A percentile compares a stretch with the other conserved stretches of the same genome.
These are phyloP conservation scores for Cryptococcus hybrid DNA, from an alignment of 1,284 basidiomycete genomes.

Conservation along the genomic window DNA sequence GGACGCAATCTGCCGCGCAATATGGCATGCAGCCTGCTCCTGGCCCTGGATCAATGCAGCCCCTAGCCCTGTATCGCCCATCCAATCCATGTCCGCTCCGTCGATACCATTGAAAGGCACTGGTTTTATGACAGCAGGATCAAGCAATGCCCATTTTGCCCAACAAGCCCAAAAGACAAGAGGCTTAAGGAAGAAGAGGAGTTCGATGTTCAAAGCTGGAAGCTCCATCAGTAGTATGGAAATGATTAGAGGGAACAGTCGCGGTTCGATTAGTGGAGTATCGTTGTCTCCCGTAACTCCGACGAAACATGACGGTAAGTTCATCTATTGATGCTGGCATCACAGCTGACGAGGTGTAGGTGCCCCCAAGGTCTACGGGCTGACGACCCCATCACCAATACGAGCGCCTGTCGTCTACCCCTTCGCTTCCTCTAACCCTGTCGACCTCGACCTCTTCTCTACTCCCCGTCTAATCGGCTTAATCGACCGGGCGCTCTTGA, in stretches of 20 bases:
- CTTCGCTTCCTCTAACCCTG: slow-evolving; percentile 23
- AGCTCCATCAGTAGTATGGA: slow-evolving; percentile 38
- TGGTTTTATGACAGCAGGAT: slow-evolving; percentile 1
- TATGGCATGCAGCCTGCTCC: background rate
- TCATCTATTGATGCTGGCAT: too few species aligned
- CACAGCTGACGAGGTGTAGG: slow-evolving; percentile 11
- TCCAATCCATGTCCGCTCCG: slow-evolving; percentile 7
- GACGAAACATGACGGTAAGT: slow-evolving; percentile 33
- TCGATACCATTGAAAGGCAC: slow-evolving; percentile 11
- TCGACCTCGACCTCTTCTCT: slow-evolving; percentile 6
- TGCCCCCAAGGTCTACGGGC: slow-evolving; percentile 16
- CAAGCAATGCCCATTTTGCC: slow-evolving; percentile 18
- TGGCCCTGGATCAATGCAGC: slow-evolving; percentile 1
- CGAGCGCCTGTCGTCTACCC: slow-evolving; percentile 27
- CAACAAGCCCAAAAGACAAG: slow-evolving; percentile 25
- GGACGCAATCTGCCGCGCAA: slow-evolving; percentile 8
- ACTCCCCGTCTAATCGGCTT: slow-evolving; percentile 13
- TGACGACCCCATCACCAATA: slow-evolving; percentile 39
- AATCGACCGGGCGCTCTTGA: slow-evolving; percentile 1
- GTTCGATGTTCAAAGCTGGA: slow-evolving; percentile 38
- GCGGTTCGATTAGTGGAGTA: slow-evolving; percentile 12
- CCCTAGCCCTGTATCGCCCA: slow-evolving; percentile 20
- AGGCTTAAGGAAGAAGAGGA: slow-evolving; percentile 47
- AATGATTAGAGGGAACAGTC: slow-evolving; percentile 17
- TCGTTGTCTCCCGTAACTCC: slow-evolving; percentile 36